A percentile compares a stretch with the other conserved stretches of the same genome.
Conservation (phyloP, 495 filamentous ascomycete genomes). For the Oleoguttula mirabilis region DNA sequence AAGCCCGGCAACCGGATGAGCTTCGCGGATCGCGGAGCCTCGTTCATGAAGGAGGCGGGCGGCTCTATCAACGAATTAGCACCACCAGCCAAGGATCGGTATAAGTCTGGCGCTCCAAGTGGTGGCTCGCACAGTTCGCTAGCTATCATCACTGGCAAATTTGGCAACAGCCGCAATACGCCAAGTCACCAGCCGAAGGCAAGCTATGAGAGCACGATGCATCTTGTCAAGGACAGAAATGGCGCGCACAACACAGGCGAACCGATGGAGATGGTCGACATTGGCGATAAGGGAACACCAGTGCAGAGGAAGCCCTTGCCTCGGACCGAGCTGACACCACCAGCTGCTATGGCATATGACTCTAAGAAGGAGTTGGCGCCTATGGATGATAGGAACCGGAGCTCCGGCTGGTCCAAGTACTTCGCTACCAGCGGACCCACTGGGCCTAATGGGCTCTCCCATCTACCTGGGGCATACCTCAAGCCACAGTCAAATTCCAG, state of each 20-base stretch:
- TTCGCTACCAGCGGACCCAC: constrained; percentile 45
- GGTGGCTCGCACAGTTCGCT: constrained; percentile 28
- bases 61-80: constrained; percentile 32
- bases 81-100: constrained; percentile 8
- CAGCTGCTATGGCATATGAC: constrained; percentile 3
- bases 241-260: constrained; percentile 23
- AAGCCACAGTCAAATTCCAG: constrained; percentile 9
- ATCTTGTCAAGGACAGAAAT: constrained; percentile 22
- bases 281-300: constrained; percentile 8
- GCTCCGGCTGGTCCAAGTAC: constrained; percentile 51
- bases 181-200: constrained; percentile 20
- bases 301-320: constrained; percentile 4
- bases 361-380: constrained; percentile 5
- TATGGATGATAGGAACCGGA: constrained; percentile 30
- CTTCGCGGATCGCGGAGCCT: constrained; percentile 53
- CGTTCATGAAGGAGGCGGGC: constrained; percentile 41
- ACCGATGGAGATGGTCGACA: constrained; percentile 26
- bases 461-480: constrained; percentile 17
- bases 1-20: constrained; percentile 43
- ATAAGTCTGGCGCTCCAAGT: constrained; percentile 10
- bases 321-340: constrained; percentile 1
- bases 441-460: constrained; percentile 28
- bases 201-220: constrained; percentile 28
- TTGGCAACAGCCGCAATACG: constrained; percentile 29
- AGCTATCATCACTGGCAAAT: constrained; percentile 33